Evolutionary conservation across 163 green algal genomes (phyloP), one percentile per base, ranked within the genome.

Genomic region (Scenedesmus sp.): DNA sequence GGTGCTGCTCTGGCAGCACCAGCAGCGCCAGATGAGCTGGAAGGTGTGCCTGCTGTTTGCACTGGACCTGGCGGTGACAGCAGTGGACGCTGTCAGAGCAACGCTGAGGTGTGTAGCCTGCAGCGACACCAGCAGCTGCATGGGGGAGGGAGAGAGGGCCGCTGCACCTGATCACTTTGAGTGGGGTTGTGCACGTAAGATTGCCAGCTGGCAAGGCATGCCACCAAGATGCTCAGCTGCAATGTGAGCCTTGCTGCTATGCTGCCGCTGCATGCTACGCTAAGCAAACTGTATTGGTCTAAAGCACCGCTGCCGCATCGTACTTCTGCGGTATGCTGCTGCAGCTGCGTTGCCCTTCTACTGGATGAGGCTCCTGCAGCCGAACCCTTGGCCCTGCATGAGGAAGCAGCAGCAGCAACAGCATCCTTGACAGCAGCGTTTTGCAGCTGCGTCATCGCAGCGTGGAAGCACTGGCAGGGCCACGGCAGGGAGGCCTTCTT

Each of bases 1-100:
- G 70, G 40, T 94, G 44, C 76, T 95, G 80, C 84, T 65, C 37
- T 40, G 81, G 85, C 37, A 61, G 85, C 26, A 83, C 35, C 53
- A 43, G 68, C 30, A 42, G 42, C 16, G 61, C 53, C 51, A 72
- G 68, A 16, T 89, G 65, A 89, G 76, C 73, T 85, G 90, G 90
- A 2, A n/a, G 7, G 13, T 59, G 7, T 18, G 81, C 15, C 65
- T 96, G 88, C 92, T 96, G 73, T 89, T 90, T 40, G 90, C 59
- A 1, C 94, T 94, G 61, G 94, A 96, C 51, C 70, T 89, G 73
- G 79, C 44, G 0, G 46, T 94, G 10, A 81, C 93, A 3, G 49
- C 81, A 24, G 89, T 95, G 4, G 93, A 96, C 24, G 93, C 90
- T 0, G 49, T 26, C 12, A 94, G 92, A 85, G 94, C 91, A 13